Evolutionary conservation across 371 early-diverging fungal genomes (phyloP).

Genomic region (Smittium culicis): DNA sequence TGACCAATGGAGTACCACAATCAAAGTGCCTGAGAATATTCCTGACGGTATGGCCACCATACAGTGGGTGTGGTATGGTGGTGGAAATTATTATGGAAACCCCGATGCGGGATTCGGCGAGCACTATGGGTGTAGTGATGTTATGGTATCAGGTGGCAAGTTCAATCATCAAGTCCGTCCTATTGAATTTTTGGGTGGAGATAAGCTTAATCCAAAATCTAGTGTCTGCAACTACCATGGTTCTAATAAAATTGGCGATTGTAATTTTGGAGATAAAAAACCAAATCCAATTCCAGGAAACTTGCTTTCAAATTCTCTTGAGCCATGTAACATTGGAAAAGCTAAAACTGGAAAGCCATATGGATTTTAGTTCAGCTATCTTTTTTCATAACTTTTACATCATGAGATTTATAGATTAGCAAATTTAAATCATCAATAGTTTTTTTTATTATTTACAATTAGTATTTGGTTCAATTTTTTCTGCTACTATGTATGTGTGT

Average conservation of each 20-base stretch:
- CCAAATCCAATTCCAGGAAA: slow-evolving; percentile 24
- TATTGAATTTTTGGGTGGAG: slow-evolving; percentile 35
- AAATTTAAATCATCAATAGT: too few relatives aligned
- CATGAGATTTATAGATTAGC: too few relatives aligned
- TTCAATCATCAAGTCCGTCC: slow-evolving; percentile 9
- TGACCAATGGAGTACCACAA: slow-evolving; percentile 29
- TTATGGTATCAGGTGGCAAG: slow-evolving; percentile 35
- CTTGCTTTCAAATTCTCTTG: slow-evolving; percentile 31
- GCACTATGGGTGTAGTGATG: slow-evolving; percentile 39
- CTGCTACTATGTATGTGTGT: too few relatives aligned
- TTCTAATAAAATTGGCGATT: slow-evolving; percentile 39
- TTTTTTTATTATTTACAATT: too few relatives aligned
- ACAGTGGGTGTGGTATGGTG: slow-evolving; percentile 49
- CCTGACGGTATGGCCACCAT: slow-evolving; percentile 39
- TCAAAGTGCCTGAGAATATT: slow-evolving; percentile 36
- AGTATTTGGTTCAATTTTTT: too few relatives aligned
- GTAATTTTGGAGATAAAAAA: slow-evolving; percentile 32
- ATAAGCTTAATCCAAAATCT: slow-evolving; percentile 34
- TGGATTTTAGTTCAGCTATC: slow-evolving; percentile 19
- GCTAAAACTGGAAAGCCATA: slow-evolving; percentile 18
- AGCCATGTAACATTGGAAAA: slow-evolving; percentile 26
- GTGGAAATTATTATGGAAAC: slow-evolving; percentile 39
- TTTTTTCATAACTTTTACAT: too few relatives aligned
- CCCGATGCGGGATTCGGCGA: slow-evolving; percentile 37
- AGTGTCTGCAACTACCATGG: slow-evolving; percentile 43